Conservation (phyloP, 257 asterid species). For the Nicotiana tomentosiformis region DNA sequence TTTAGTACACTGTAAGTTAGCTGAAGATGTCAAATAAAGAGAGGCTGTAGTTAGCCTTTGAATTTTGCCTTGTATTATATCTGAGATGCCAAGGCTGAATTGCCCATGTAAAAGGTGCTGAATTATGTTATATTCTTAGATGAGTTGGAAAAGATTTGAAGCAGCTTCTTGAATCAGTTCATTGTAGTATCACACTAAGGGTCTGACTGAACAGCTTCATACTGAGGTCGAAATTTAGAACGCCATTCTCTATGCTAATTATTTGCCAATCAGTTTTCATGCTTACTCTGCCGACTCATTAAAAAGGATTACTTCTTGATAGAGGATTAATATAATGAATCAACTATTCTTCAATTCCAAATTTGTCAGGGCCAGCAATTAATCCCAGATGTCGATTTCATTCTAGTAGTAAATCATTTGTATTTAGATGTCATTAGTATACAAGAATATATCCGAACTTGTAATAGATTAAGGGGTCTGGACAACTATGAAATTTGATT, state of each 20-base stretch:
- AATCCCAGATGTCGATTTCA: neutral
- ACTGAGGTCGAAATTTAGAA: neutral
- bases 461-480: neutral
- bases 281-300: neutral
- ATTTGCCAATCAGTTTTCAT: neutral
- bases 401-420: neutral
- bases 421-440: neutral
- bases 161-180: neutral
- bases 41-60: neutral
- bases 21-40: constrained; percentile 2
- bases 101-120: neutral
- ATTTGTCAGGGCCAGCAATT: neutral
- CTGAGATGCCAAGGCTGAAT: neutral
- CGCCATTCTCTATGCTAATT: neutral
- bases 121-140: neutral
- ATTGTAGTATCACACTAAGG: neutral
- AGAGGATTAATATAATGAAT: neutral
- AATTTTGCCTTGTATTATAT: constrained; percentile 2
- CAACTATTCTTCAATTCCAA: neutral
- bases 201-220: no score
- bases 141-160: neutral
- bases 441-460: neutral
- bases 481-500: no score
- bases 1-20: neutral
- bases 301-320: neutral